A percentile compares a stretch with the other conserved stretches of the same genome.
These are phyloP conservation scores for Akanthomyces lecanii DNA, from an alignment of 2,329 filamentous ascomycete species.

Conservation along the genomic window DNA sequence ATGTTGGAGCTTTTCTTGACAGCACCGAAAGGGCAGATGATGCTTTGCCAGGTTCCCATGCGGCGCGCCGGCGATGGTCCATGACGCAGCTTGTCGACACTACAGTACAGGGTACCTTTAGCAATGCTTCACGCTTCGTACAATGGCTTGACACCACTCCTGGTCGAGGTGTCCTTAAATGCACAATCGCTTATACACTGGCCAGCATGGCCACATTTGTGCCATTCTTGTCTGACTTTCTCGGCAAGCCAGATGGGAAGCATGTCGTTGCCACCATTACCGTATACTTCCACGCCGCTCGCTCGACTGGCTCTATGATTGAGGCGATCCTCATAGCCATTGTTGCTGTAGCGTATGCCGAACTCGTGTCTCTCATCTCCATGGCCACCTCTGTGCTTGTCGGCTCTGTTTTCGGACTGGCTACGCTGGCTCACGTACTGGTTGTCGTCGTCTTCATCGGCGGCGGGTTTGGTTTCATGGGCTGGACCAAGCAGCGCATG, in stretches of 20 bases:
- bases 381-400: slow-evolving; percentile 79
- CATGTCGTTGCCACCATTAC: slow-evolving; percentile 87
- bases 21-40: neutral
- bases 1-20: slow-evolving; percentile 3
- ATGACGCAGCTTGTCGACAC: slow-evolving; percentile 7
- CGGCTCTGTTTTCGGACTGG: slow-evolving; percentile 57
- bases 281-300: slow-evolving; percentile 84
- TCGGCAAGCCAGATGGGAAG: slow-evolving; percentile 83
- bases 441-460: slow-evolving; percentile 77
- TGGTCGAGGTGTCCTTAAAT: slow-evolving; percentile 76
- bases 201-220: slow-evolving; percentile 80
- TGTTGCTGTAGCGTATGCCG: slow-evolving; percentile 65
- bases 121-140: slow-evolving; percentile 36
- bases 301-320: slow-evolving; percentile 79
- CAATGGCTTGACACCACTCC: slow-evolving; percentile 62
- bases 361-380: slow-evolving; percentile 67
- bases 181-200: slow-evolving; percentile 77
- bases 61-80: neutral
- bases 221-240: slow-evolving; percentile 60
- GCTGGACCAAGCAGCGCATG: slow-evolving; percentile 73
- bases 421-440: slow-evolving; percentile 68
- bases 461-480: slow-evolving; percentile 75
- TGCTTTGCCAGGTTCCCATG: neutral
- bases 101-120: slow-evolving; percentile 2
- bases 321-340: slow-evolving; percentile 72